Base-by-base conservation (phyloP, 352 stramenopile genomes). In the Globisporangium nagaii region DNA sequence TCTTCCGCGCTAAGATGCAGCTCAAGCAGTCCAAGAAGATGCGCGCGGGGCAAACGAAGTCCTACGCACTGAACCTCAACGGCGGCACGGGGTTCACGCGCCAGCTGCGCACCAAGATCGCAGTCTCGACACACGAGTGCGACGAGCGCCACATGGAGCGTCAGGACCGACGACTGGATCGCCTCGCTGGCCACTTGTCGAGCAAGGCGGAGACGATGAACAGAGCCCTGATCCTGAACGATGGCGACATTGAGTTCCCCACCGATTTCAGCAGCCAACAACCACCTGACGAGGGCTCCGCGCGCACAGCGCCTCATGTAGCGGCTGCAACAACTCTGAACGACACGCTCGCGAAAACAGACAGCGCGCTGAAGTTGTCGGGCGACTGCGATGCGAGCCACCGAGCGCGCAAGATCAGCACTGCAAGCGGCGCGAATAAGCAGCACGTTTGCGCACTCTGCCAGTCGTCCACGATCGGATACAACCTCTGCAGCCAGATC, bases 21-120 rank as follows among this genome's bases (percentile, higher is more conserved):
- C 58, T 92, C 1, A 92, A 92, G 51, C 74, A 85, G 36, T 92
- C 81, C 2, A 70, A 83, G 28, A 81, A 83, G 36, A 88, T 85
- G 71, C 75, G 81, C 20, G 63, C 73, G 0, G 81, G 81, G 0
- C 71, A 90, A 24, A 68, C 61, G 0, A 75, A 73, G 30, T 40
- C 53, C 13, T 88, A 88, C 45, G 62, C 61, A 10, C 60, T 63
- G 0, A 65, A 69, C 30, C 56, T 88, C 10, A 68, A 71, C 10
- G 75, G 75, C 20, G 80, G 80, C 8, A 64, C 65, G 2, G 48
- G 63, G 1, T 88, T 90, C 62, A 70, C 79, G 20, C 54, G 37
- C 13, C 73, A 88, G 36, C 56, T 88, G 36, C 75, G 78, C 6
- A 40, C 57, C 13, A 74, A 89, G 30, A 69, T 88, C 17, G 66